Base-by-base conservation (phyloP, 2,329 filamentous ascomycete genomes). In the Penicillium fuscoglaucum region DNA sequence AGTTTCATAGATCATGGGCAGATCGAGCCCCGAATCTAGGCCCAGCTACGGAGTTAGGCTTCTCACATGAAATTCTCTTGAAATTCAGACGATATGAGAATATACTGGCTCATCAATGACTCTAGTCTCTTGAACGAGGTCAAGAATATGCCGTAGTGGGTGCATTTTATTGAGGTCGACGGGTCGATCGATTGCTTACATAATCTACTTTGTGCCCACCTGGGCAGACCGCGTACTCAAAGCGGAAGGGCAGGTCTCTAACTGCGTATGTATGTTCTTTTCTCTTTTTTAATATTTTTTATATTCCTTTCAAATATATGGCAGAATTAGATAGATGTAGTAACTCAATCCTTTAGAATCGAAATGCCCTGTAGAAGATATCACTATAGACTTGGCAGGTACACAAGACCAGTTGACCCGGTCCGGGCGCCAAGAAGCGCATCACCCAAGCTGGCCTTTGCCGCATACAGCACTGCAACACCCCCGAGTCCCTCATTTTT, bases 401-500 rank as follows among this genome's bases (percentile, higher is more conserved):
- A 51, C 35, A 40, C 28, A 21, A 56, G 48, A 56, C 44, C 37
- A 50, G 58, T 58, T 58, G 50, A 60, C 58, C 57, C 2, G 29
- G 45, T 50, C 40, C 53, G 54, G 54, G 26, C 28, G 59, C 59
- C 59, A 61, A 58, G 56, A 60, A 54, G 33, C 55, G 44, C 58
- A 60, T 49, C 50, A 9, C 45, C 28, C 24, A 51, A 54, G 50
- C 40, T 60, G 47, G 49, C 46, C 56, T 60, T 28, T 54, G 29
- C 51, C 56, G 59, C 52, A 54, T 62, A 57, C 45, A 48, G 29
- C 44, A 52, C 43, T 21, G 28, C 43, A 54, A 48, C 46, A 47
- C 31, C 48, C 52, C 53, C 57, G 19, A 57, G 61, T 63, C 65
- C 58, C 52, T 68, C 65, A 59, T 66, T 66, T 54, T 54, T 10